phyloP scores from a whole-genome alignment of 1,139 yeast genomes.

The Pichia cactophila region DNA sequence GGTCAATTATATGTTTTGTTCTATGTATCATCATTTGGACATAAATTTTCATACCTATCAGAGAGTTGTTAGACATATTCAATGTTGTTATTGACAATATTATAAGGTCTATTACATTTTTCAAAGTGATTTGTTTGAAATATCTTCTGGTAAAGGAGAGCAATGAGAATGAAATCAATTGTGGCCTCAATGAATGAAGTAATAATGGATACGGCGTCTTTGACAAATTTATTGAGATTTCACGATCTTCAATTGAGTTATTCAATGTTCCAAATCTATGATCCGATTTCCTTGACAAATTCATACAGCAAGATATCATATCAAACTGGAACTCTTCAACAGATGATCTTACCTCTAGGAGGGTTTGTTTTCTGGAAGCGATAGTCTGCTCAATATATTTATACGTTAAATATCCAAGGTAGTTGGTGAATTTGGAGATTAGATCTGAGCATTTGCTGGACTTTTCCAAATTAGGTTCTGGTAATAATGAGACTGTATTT shows the following conservation, averaged over 20 bases:
- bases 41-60: conserved; percentile 7
- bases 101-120: background rate
- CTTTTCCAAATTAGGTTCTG: no score
- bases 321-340: conserved; percentile 25
- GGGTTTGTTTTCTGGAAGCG: background rate
- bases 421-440: no score
- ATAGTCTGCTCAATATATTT: no score
- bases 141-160: conserved; percentile 14
- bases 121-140: background rate
- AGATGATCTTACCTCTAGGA: conserved; percentile 7
- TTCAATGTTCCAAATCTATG: background rate
- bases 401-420: no score
- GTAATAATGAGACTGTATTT: no score
- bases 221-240: conserved; percentile 12
- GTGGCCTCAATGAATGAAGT: conserved; percentile 19
- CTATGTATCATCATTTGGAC: conserved; percentile 8
- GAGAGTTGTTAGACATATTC: conserved; percentile 9
- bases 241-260: background rate
- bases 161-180: conserved; percentile 16
- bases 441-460: no score
- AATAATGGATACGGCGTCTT: conserved; percentile 17
- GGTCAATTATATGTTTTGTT: conserved; percentile 3
- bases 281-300: background rate
- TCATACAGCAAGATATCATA: conserved; percentile 19
- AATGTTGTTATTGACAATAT: conserved; percentile 6